These are phyloP conservation scores for Selaginella tamariscina DNA, from an alignment of 75 land plant species.

Conservation along the genomic window DNA sequence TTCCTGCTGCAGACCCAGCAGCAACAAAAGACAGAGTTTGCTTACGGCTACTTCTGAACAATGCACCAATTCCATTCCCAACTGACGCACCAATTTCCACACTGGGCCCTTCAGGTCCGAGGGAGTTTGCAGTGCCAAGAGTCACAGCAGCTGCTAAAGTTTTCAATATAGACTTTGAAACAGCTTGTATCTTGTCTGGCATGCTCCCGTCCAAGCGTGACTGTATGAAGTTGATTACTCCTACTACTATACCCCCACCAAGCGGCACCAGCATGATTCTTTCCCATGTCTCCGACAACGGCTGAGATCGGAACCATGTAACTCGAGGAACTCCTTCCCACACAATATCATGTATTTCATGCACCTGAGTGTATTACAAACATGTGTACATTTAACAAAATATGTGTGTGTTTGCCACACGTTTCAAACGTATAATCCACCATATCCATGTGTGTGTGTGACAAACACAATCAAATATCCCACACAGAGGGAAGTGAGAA, in stretches of 20 bases:
- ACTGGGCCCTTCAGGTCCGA: slow-evolving; percentile 98
- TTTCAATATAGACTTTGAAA: slow-evolving; percentile 45
- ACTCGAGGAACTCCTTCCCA: slow-evolving; percentile 83
- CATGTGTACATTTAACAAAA: no score
- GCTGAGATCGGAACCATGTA: slow-evolving; percentile 75
- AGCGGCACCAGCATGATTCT: slow-evolving; percentile 51
- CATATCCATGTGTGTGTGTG: no score
- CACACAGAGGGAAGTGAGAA: neutral
- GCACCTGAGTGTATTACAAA: slow-evolving; percentile 67
- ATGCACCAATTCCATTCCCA: slow-evolving; percentile 52
- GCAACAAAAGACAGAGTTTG: slow-evolving; percentile 62
- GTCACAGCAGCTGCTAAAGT: slow-evolving; percentile 78
- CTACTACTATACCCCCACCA: slow-evolving; percentile 72
- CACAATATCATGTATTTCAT: slow-evolving; percentile 68
- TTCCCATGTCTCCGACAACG: slow-evolving; percentile 47
- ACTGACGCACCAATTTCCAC: slow-evolving; percentile 92
- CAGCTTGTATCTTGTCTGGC: slow-evolving; percentile 21
- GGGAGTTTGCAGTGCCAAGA: slow-evolving; percentile 90
- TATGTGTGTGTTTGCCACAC: no score
- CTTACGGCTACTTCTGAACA: slow-evolving; percentile 38
- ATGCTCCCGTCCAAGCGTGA: slow-evolving; percentile 14
- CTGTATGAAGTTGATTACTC: slow-evolving; percentile 44
- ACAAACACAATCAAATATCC: neutral
- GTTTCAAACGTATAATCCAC: no score
- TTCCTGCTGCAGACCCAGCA: slow-evolving; percentile 97